A percentile compares a stretch with the other conserved stretches of the same genome.
Conservation (phyloP, 208 protist species). For the Trichomonas tenax region DNA sequence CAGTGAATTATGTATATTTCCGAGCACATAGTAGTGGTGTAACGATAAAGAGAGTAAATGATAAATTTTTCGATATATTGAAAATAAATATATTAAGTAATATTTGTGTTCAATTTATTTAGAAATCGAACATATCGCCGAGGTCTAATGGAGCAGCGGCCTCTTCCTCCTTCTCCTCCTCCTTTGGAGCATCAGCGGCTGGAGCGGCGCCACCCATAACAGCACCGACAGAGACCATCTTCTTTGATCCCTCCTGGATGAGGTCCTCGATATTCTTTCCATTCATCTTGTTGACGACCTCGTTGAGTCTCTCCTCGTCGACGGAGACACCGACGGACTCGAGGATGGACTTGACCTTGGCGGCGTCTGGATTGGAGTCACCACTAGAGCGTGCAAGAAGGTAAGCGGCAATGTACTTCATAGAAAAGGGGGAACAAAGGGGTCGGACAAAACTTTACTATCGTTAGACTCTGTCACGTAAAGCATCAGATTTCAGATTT, state of each 20-base stretch:
- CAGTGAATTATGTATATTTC: no score
- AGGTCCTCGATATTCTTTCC: neutral
- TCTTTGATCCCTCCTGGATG: neutral
- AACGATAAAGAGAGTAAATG: no score
- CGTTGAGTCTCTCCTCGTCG: neutral
- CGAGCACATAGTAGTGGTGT: no score
- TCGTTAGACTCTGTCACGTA: no score
- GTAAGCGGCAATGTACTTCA: conserved; percentile 1
- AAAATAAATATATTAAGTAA: no score
- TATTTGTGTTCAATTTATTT: neutral
- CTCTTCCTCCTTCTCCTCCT: neutral
- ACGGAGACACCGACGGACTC: neutral
- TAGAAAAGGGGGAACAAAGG: neutral
- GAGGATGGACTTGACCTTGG: neutral
- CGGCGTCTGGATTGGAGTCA: neutral
- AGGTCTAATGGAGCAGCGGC: neutral
- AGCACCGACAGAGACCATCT: neutral
- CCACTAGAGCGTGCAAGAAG: neutral
- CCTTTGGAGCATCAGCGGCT: neutral
- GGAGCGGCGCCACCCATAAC: neutral
- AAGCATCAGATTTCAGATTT: no score
- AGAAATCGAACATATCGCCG: neutral
- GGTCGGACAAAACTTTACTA: no score
- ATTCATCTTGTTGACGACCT: neutral
- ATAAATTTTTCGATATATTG: no score